Conservation (phyloP, 2,329 filamentous ascomycete genomes). For the Xylaria sp. region DNA sequence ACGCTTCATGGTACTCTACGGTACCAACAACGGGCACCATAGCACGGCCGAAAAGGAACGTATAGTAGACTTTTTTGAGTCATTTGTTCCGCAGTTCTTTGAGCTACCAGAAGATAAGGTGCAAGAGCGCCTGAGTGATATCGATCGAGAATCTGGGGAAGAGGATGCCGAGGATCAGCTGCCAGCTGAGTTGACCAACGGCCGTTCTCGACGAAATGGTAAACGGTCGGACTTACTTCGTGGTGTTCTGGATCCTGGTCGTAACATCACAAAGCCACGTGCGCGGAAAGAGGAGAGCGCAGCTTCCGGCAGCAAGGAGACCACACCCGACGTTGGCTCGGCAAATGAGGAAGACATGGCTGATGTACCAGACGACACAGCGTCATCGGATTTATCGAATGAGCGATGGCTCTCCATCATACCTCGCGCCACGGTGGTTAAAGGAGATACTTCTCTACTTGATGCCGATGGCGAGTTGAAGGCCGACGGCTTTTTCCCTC, state of each 20-base stretch:
- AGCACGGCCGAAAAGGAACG: conserved; percentile 75
- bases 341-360: conserved; percentile 77
- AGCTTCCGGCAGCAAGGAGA: conserved; percentile 82
- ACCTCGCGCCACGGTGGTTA: conserved; percentile 60
- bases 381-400: conserved; percentile 66
- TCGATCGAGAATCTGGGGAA: conserved; percentile 72
- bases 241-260: conserved; percentile 80
- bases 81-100: conserved; percentile 78
- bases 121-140: conserved; percentile 68
- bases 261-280: conserved; percentile 72
- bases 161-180: conserved; percentile 78
- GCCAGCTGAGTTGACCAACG: conserved; percentile 72
- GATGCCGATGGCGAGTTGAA: conserved; percentile 68
- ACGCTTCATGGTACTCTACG: conserved; percentile 67
- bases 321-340: conserved; percentile 82
- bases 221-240: conserved; percentile 84
- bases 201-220: conserved; percentile 70
- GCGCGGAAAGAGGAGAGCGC: conserved; percentile 80
- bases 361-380: conserved; percentile 62
- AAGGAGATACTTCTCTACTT: conserved; percentile 59
- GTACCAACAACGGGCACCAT: conserved; percentile 71
- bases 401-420: conserved; percentile 69
- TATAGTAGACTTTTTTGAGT: conserved; percentile 76
- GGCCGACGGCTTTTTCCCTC: conserved; percentile 80
- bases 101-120: conserved; percentile 74